phyloP scores from a whole-genome alignment of 2,329 filamentous ascomycete genomes.

The Clarireedia hainanense region DNA sequence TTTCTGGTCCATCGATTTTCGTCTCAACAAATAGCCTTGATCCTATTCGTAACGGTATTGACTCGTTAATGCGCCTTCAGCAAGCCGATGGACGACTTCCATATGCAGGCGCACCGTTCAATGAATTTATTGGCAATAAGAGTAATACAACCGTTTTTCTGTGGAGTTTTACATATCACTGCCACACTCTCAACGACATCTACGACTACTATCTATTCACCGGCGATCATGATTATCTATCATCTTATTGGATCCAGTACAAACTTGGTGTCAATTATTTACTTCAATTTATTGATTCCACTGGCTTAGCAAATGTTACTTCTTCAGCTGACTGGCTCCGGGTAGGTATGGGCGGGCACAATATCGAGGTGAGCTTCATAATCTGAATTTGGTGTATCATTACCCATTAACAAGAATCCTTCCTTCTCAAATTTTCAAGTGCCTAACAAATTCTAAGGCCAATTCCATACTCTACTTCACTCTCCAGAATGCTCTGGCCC shows the following conservation, averaged over 20 bases:
- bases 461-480: conserved; percentile 34
- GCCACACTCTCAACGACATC: conserved; percentile 49
- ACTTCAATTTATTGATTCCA: conserved; percentile 32
- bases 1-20: conserved; percentile 45
- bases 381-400: no score
- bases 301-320: conserved; percentile 25
- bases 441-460: neutral
- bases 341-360: conserved; percentile 21
- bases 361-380: conserved; percentile 12
- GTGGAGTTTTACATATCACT: conserved; percentile 45
- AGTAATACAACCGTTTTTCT: conserved; percentile 17
- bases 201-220: conserved; percentile 51
- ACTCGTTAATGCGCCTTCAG: conserved; percentile 19
- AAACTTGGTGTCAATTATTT: conserved; percentile 38
- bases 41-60: conserved; percentile 41
- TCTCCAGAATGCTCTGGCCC: conserved; percentile 39
- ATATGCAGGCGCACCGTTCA: conserved; percentile 35
- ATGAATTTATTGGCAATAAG: neutral
- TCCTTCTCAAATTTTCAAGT: no score
- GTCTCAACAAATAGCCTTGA: conserved; percentile 47
- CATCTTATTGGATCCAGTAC: conserved; percentile 41
- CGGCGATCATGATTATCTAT: conserved; percentile 41
- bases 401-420: no score
- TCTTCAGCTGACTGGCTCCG: conserved; percentile 19
- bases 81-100: conserved; percentile 15